Percentiles rank a stretch among this genome's conserved stretches.
phyloP scores from a whole-genome alignment of 2,329 filamentous ascomycete genomes.

The Ophiostoma angusticollis region DNA sequence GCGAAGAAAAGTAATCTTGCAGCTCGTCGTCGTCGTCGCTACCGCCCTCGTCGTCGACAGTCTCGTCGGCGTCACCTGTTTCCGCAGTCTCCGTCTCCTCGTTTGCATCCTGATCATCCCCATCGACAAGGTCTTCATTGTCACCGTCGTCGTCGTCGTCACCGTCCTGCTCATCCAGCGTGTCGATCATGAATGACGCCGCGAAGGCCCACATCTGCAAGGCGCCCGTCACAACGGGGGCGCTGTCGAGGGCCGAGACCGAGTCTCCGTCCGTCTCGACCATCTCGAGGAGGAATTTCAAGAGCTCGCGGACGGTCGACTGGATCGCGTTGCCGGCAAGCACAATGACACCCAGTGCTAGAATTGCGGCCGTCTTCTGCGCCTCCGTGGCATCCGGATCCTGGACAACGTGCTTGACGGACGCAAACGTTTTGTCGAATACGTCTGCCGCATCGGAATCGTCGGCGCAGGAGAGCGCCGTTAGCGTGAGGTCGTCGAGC shows the following conservation, averaged over 20 bases:
- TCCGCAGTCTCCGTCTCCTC: slow-evolving; percentile 31
- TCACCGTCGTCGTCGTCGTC: slow-evolving; percentile 20
- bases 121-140: not conserved
- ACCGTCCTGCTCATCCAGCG: slow-evolving; percentile 48
- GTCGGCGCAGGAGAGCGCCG: slow-evolving; percentile 49
- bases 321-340: slow-evolving; percentile 64
- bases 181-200: slow-evolving; percentile 32
- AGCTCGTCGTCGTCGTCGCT: not conserved
- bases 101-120: too few species aligned
- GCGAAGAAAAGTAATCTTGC: slow-evolving; percentile 34
- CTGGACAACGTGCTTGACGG: slow-evolving; percentile 50
- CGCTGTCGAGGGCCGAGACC: slow-evolving; percentile 58
- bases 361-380: slow-evolving; percentile 59
- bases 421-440: slow-evolving; percentile 46
- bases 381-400: slow-evolving; percentile 53
- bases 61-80: slow-evolving; percentile 46
- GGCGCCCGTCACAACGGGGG: slow-evolving; percentile 57
- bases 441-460: slow-evolving; percentile 19
- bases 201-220: slow-evolving; percentile 70
- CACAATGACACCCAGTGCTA: slow-evolving; percentile 57
- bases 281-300: slow-evolving; percentile 66
- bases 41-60: not conserved
- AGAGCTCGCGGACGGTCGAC: slow-evolving; percentile 55
- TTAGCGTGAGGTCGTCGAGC: slow-evolving; percentile 58
- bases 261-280: slow-evolving; percentile 65